These are phyloP conservation scores for Tephrocybe sp. DNA, from an alignment of 768 basidiomycete genomes.

Conservation along the genomic window DNA sequence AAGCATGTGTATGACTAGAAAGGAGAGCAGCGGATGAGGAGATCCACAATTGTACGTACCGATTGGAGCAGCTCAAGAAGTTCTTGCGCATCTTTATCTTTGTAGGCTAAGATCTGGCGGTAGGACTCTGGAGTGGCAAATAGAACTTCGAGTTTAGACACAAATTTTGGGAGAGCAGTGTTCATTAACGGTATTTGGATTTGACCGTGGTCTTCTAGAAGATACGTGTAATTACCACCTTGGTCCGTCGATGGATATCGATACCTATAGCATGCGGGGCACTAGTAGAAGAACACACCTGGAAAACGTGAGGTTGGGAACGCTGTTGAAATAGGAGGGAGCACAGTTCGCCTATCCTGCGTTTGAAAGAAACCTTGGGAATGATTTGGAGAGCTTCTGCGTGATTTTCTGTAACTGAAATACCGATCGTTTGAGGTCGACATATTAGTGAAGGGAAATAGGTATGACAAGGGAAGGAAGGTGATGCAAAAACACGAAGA, in stretches of 20 bases:
- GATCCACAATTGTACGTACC: too few relatives aligned
- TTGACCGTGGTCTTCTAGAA: constrained; percentile 30
- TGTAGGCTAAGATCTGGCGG: too few relatives aligned
- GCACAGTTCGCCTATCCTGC: constrained; percentile 88
- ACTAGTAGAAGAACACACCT: constrained; percentile 74
- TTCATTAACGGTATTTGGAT: constrained; percentile 28
- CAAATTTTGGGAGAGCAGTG: constrained; percentile 26
- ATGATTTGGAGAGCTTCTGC: constrained; percentile 71
- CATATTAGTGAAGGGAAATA: constrained; percentile 65
- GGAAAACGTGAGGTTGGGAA: constrained; percentile 90
- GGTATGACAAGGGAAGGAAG: constrained; percentile 53
- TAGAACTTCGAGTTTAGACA: too few relatives aligned
- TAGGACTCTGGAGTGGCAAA: too few relatives aligned
- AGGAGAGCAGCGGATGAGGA: too few relatives aligned
- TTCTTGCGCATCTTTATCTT: too few relatives aligned
- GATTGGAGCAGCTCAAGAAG: too few relatives aligned
- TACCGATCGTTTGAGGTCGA: constrained; percentile 73
- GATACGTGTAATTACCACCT: constrained; percentile 41
- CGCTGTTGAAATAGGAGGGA: constrained; percentile 81
- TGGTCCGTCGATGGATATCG: constrained; percentile 42
- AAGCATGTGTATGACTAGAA: too few relatives aligned
- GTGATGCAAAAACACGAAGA: constrained; percentile 48
- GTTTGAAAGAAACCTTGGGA: constrained; percentile 71
- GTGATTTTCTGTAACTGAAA: constrained; percentile 63
- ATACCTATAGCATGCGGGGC: constrained; percentile 56